Conservation (phyloP, 2,329 filamentous ascomycete species). For the Ophidiomyces ophidiicola region DNA sequence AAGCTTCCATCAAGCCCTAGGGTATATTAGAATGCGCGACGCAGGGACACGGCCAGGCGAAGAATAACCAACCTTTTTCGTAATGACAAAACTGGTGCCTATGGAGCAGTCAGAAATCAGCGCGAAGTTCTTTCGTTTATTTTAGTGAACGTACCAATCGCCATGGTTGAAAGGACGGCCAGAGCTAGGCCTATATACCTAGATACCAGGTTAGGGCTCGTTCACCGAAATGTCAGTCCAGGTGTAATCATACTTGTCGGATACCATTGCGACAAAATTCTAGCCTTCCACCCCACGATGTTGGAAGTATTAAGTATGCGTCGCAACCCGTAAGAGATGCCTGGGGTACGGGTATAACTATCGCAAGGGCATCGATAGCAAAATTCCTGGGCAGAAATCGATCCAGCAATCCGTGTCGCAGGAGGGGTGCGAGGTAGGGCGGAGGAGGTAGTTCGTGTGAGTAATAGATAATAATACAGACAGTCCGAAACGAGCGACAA, state of each 20-base stretch:
- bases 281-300: not conserved
- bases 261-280: slow-evolving; percentile 26
- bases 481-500: slow-evolving; percentile 6
- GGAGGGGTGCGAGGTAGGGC: not conserved
- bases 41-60: slow-evolving; percentile 3
- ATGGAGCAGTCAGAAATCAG: slow-evolving; percentile 4
- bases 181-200: slow-evolving; percentile 38
- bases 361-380: not conserved
- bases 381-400: slow-evolving; percentile 8
- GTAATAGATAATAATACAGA: slow-evolving; percentile 6
- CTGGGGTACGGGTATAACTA: not conserved
- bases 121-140: slow-evolving; percentile 7
- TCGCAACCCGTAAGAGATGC: not conserved
- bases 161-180: slow-evolving; percentile 38
- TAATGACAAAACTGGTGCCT: slow-evolving; percentile 97
- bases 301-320: not conserved
- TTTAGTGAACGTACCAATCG: slow-evolving; percentile 29
- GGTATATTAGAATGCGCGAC: slow-evolving; percentile 17
- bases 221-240: not conserved
- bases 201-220: slow-evolving; percentile 9
- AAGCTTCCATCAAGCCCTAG: slow-evolving; percentile 78
- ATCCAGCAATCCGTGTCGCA: slow-evolving; percentile 7
- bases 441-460: not conserved
- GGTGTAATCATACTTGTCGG: slow-evolving; percentile 30
- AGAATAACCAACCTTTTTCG: slow-evolving; percentile 65